Evolutionary conservation across 805 yeast species (phyloP), one percentile per base, ranked within the genome.

Genomic region (Lipomyces sp.): DNA sequence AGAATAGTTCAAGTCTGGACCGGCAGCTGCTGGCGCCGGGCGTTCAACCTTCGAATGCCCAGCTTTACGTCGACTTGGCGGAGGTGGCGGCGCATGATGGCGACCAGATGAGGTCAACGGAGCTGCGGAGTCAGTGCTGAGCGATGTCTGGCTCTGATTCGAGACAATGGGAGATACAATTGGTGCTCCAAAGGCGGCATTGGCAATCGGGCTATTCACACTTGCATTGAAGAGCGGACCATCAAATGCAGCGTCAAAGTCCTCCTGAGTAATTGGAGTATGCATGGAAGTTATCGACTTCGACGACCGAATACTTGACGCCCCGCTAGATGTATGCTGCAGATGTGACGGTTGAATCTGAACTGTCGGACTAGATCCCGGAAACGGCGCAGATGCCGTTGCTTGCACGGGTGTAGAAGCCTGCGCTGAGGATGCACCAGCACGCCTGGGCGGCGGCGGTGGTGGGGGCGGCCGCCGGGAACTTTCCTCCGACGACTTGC

Each of bases 381-480:
- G n/a, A n/a, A n/a, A n/a, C n/a, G n/a, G n/a, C n/a, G n/a, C n/a
- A n/a, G n/a, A n/a, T n/a, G n/a, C n/a, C n/a, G n/a, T n/a, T 14
- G 36, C 18, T 7, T 13, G 36, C 8, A n/a, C 39, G 24, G 22
- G 22, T 18, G 29, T 19, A 16, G 43, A 31, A n/a, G 35, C 11
- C 35, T 40, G 43, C 6, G 41, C 21, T 13, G 42, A 28, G 19
- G 18, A n/a, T 37, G 23, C 28, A 13, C 33, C 44, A 10, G 36
- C 39, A 16, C 41, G 44, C 26, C 57, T 44, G 2, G 56, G 51
- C 23, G 40, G 48, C 7, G 57, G 58, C 23, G 58, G 58, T 16
- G 58, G 58, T 13, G 58, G 58, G 10, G 57, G 48, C 6, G 49
- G 49, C 16, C 51, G 56, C 13, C 50, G 45, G 4, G 36, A 18